Evolutionary conservation across 345 rosid genomes (phyloP).

Genomic region (Cardamine resedifolia): DNA sequence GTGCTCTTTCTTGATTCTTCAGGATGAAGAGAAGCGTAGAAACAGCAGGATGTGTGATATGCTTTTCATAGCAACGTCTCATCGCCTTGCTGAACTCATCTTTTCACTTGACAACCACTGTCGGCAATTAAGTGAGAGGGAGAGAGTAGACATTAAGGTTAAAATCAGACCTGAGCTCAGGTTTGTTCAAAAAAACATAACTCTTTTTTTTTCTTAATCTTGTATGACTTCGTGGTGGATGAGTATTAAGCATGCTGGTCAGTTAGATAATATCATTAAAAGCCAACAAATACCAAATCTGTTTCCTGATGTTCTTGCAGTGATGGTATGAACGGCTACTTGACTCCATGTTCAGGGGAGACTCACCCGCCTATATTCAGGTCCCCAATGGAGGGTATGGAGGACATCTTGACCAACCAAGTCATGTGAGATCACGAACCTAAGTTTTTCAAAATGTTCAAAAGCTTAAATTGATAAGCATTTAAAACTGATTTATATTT

Average conservation of each 20-base stretch:
- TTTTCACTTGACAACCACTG: conserved; percentile 73
- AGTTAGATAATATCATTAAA: neutral
- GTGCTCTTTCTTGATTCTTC: conserved; percentile 12
- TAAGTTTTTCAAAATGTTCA: neutral
- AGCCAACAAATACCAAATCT: neutral
- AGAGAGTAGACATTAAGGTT: conserved; percentile 60
- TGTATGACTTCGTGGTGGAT: neutral
- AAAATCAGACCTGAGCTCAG: conserved; percentile 70
- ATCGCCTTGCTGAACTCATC: conserved; percentile 78
- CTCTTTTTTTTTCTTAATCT: neutral
- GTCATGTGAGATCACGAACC: conserved; percentile 64
- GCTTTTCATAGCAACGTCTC: conserved; percentile 84
- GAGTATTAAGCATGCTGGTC: neutral
- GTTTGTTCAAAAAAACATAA: conserved; percentile 44
- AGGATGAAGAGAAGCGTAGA: conserved; percentile 91
- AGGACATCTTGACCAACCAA: conserved; percentile 87
- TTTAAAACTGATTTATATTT: neutral
- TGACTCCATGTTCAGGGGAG: conserved; percentile 86
- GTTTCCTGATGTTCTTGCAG: conserved; percentile 64
- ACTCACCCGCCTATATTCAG: conserved; percentile 85
- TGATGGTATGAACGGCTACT: conserved; percentile 96
- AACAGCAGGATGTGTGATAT: conserved; percentile 83
- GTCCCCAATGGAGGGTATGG: conserved; percentile 83
- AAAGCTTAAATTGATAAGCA: neutral
- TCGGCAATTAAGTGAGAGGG: conserved; percentile 56